These are phyloP conservation scores for Peniophora sp. DNA, from an alignment of 1,284 basidiomycete genomes.

Conservation along the genomic window DNA sequence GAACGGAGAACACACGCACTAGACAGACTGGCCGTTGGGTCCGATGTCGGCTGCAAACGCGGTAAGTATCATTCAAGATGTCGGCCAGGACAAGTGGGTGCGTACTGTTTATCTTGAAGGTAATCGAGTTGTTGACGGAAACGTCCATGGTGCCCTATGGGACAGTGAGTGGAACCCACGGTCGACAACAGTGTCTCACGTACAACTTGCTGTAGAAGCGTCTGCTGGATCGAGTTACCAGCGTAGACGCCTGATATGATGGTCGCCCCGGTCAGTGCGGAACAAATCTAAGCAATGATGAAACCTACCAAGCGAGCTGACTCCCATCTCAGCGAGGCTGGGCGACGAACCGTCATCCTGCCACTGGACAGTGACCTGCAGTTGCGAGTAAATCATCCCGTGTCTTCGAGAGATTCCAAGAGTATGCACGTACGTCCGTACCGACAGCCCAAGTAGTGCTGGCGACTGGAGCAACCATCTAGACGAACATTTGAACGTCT, in stretches of 20 bases:
- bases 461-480: constrained; percentile 58
- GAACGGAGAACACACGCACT: neutral
- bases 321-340: constrained; percentile 50
- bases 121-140: constrained; percentile 31
- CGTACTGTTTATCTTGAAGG: neutral
- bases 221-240: constrained; percentile 49
- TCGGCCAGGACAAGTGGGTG: neutral
- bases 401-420: no score
- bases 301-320: constrained; percentile 38
- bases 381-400: no score
- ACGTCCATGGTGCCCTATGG: constrained; percentile 46
- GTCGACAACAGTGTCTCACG: no score
- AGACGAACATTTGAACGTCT: constrained; percentile 4
- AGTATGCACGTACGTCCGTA: constrained; percentile 22
- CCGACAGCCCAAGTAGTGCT: constrained; percentile 51
- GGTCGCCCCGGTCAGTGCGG: no score
- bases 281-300: no score
- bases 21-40: neutral
- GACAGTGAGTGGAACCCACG: no score
- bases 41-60: neutral
- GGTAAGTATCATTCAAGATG: neutral
- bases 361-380: constrained; percentile 53
- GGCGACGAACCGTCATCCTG: constrained; percentile 53
- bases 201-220: constrained; percentile 55
- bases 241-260: constrained; percentile 42